phyloP scores from a whole-genome alignment of 2,329 filamentous ascomycete species.

The Endoconidiophora laricicola region DNA sequence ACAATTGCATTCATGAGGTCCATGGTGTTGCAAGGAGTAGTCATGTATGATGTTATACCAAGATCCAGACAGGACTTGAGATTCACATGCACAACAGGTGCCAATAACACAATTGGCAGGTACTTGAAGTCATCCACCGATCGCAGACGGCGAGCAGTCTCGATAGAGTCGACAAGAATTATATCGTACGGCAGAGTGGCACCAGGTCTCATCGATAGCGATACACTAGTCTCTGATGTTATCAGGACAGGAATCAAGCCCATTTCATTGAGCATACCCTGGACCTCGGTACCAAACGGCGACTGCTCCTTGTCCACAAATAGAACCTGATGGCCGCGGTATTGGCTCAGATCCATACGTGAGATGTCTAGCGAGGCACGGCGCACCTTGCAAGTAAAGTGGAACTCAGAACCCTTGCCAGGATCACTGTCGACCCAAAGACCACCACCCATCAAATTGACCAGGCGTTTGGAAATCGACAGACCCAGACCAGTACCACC shows the following conservation, averaged over 20 bases:
- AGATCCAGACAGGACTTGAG: constrained; percentile 87
- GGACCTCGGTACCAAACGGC: constrained; percentile 57
- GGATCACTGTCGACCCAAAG: constrained; percentile 92
- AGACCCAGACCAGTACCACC: constrained; percentile 86
- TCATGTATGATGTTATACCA: constrained; percentile 98
- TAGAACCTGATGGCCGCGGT: constrained; percentile 78
- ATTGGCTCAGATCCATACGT: constrained; percentile 70
- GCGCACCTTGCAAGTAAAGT: constrained; percentile 86
- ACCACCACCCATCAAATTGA: constrained; percentile 90
- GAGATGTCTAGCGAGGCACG: constrained; percentile 64
- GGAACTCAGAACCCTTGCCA: constrained; percentile 84
- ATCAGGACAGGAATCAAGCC: constrained; percentile 72
- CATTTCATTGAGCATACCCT: constrained; percentile 59
- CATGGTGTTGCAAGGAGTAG: constrained; percentile 82
- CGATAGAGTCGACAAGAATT: constrained; percentile 86
- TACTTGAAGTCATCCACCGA: constrained; percentile 94
- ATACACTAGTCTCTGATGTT: constrained; percentile 54
- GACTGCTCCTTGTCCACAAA: constrained; percentile 89
- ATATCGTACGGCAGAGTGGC: constrained; percentile 69
- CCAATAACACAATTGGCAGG: constrained; percentile 83
- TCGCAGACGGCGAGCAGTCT: constrained; percentile 70
- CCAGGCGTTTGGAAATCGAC: constrained; percentile 86
- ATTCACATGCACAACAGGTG: constrained; percentile 75
- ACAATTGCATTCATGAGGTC: constrained; percentile 94
- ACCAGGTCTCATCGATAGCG: constrained; percentile 33